phyloP scores from a whole-genome alignment of 352 stramenopile genomes.

The Phytopythium boreale region DNA sequence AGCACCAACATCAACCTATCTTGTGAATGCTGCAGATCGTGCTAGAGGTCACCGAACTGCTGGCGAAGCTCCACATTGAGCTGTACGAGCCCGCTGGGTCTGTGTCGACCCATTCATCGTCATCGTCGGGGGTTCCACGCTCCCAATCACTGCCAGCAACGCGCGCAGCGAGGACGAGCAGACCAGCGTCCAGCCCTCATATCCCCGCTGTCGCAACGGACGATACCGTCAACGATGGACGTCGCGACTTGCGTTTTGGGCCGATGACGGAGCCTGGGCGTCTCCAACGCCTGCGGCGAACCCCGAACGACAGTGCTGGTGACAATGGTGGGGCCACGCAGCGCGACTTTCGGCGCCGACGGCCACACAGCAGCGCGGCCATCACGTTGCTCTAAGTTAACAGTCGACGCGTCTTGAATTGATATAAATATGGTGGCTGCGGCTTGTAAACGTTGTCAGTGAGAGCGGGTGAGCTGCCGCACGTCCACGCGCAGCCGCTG shows the following conservation, averaged over 20 bases:
- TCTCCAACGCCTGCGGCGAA: slow-evolving; percentile 1
- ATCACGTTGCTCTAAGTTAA: slow-evolving; percentile 5
- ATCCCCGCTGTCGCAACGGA: background rate
- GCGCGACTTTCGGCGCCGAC: background rate
- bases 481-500: slow-evolving; percentile 37
- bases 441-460: slow-evolving; percentile 11
- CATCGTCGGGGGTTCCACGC: background rate
- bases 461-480: slow-evolving; percentile 11
- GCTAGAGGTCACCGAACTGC: slow-evolving; percentile 51
- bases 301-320: background rate
- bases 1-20: slow-evolving; percentile 1
- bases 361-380: slow-evolving; percentile 5
- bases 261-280: background rate
- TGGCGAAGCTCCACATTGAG: slow-evolving; percentile 33
- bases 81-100: slow-evolving; percentile 13
- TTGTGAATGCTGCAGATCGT: slow-evolving; percentile 32
- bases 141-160: slow-evolving; percentile 3
- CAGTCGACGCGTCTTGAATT: background rate
- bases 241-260: slow-evolving; percentile 3
- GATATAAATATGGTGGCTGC: background rate
- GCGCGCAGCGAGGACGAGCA: background rate
- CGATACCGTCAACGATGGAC: background rate
- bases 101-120: background rate
- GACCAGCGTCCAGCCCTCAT: slow-evolving; percentile 7
- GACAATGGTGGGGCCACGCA: background rate